These are phyloP conservation scores for Tylopilus sp. DNA, from an alignment of 1,284 basidiomycete species.

Conservation along the genomic window DNA sequence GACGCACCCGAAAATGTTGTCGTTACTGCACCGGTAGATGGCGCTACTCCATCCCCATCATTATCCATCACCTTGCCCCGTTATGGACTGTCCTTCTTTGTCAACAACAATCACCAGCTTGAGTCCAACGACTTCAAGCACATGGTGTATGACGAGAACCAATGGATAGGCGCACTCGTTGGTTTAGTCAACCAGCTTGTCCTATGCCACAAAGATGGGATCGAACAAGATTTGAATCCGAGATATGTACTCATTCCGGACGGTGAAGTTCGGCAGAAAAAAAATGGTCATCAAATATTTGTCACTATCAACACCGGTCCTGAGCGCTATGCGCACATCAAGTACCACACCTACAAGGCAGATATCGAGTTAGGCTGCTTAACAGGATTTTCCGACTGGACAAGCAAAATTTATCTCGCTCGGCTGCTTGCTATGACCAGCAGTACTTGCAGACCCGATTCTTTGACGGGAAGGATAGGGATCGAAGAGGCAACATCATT, in stretches of 20 bases:
- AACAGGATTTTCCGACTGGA: conserved; percentile 43
- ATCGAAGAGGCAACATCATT: conserved; percentile 39
- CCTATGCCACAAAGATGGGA: conserved; percentile 40
- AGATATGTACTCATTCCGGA: conserved; percentile 55
- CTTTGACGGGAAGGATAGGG: conserved; percentile 50
- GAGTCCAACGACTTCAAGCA: conserved; percentile 37
- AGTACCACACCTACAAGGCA: conserved; percentile 51
- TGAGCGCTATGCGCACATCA: too few species aligned
- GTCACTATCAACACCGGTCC: conserved; percentile 30
- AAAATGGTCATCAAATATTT: conserved; percentile 36
- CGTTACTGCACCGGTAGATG: not conserved
- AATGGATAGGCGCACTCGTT: conserved; percentile 36
- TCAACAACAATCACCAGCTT: conserved; percentile 38
- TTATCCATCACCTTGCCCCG: conserved; percentile 44
- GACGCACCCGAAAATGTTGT: too few species aligned
- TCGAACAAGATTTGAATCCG: conserved; percentile 8
- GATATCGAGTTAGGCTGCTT: conserved; percentile 53
- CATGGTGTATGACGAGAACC: conserved; percentile 35
- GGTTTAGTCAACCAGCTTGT: conserved; percentile 52
- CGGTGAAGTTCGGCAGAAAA: conserved; percentile 42
- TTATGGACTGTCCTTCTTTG: conserved; percentile 47
- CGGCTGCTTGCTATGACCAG: conserved; percentile 60
- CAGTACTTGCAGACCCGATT: conserved; percentile 51
- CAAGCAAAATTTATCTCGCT: conserved; percentile 50
- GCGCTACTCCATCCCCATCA: too few species aligned